Evolutionary conservation across 1,284 basidiomycete genomes (phyloP).

Genomic region (Irpex lacteus): DNA sequence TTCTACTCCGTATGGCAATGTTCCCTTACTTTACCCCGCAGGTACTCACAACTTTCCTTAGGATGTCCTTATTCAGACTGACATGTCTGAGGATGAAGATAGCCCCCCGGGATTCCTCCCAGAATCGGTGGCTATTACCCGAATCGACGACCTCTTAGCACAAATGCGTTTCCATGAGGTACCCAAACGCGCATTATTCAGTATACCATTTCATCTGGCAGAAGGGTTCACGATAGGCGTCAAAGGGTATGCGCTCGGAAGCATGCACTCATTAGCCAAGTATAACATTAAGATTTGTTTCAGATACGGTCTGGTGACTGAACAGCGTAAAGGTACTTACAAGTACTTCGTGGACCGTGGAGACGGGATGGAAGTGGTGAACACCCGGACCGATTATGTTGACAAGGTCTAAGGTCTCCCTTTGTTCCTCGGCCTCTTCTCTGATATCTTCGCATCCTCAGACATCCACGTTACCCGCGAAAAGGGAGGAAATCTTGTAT

Average conservation of each 20-base stretch:
- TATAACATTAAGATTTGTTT: not conserved
- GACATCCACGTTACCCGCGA: not conserved
- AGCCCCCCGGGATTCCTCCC: slow-evolving; percentile 52
- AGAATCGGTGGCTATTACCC: slow-evolving; percentile 65
- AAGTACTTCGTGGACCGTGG: slow-evolving; percentile 82
- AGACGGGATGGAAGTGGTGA: slow-evolving; percentile 72
- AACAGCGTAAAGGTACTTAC: slow-evolving; percentile 79
- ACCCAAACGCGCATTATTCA: slow-evolving; percentile 87
- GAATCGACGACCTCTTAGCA: slow-evolving; percentile 76
- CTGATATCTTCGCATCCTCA: not conserved
- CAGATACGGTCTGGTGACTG: slow-evolving; percentile 84
- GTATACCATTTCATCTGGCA: slow-evolving; percentile 78
- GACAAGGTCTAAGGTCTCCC: slow-evolving; percentile 58
- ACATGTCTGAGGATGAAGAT: slow-evolving; percentile 44
- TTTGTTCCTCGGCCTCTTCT: not conserved
- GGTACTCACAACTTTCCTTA: slow-evolving; percentile 24
- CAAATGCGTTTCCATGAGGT: slow-evolving; percentile 85
- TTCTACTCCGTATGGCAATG: slow-evolving; percentile 75
- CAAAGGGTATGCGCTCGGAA: slow-evolving; percentile 65
- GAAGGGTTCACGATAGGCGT: slow-evolving; percentile 85
- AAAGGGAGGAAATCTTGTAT: slow-evolving; percentile 44
- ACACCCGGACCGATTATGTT: slow-evolving; percentile 68
- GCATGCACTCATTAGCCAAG: not conserved
- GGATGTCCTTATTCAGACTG: slow-evolving; percentile 61
- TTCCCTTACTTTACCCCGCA: slow-evolving; percentile 1